These are phyloP conservation scores for Cladosporium sp. DNA, from an alignment of 2,329 filamentous ascomycete genomes.

Conservation along the genomic window DNA sequence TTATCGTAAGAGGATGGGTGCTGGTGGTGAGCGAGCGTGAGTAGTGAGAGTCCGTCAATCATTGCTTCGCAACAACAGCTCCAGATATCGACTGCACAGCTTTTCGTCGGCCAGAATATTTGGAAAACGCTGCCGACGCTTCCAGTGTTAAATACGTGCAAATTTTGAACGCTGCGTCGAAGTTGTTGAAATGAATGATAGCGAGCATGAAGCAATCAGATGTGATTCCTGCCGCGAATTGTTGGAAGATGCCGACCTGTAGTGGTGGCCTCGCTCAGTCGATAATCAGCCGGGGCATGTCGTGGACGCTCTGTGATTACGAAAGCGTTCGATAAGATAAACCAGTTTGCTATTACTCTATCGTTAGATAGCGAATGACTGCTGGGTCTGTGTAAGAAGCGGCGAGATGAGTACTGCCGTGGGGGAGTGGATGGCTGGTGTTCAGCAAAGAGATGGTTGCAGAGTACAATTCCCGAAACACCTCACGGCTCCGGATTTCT, in stretches of 20 bases:
- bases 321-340: neutral
- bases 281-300: neutral
- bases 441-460: constrained; percentile 11
- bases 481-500: constrained; percentile 12
- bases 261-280: neutral
- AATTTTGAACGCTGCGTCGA: neutral
- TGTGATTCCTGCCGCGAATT: neutral
- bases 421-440: constrained; percentile 11
- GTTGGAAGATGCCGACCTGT: neutral
- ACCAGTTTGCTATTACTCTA: neutral
- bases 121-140: neutral
- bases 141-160: neutral
- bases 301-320: neutral
- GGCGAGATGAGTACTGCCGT: neutral
- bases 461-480: constrained; percentile 12
- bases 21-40: constrained; percentile 5
- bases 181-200: neutral
- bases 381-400: constrained; percentile 1
- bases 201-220: neutral
- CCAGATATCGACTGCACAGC: neutral
- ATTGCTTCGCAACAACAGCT: constrained; percentile 6
- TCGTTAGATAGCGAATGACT: neutral
- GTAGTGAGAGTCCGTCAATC: constrained; percentile 4
- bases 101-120: neutral
- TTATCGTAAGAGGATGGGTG: neutral